Conservation (phyloP, 495 filamentous ascomycete genomes). For the Cercophora samala region DNA sequence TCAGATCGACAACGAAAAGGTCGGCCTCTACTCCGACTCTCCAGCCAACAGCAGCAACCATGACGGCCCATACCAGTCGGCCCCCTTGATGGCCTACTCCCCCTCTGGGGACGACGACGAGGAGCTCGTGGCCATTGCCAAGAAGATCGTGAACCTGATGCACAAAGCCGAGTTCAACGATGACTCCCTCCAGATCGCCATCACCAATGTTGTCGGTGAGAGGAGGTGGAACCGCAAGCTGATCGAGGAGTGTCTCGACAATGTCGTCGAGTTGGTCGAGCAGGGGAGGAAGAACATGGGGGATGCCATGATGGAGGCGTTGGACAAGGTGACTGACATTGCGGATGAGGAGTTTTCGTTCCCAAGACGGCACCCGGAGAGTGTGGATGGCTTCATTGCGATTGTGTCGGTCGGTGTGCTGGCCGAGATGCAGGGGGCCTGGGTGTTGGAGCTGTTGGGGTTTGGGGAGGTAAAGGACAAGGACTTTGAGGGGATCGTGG, state of each 20-base stretch:
- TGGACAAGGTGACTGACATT: conserved; percentile 22
- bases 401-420: conserved; percentile 24
- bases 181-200: conserved; percentile 17
- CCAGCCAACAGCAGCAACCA: background rate
- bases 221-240: conserved; percentile 21
- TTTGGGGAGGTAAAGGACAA: conserved; percentile 20
- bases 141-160: conserved; percentile 17
- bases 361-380: conserved; percentile 19
- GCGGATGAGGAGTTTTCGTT: conserved; percentile 25
- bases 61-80: background rate
- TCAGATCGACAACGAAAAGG: background rate
- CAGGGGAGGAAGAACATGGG: conserved; percentile 19
- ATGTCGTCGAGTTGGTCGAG: conserved; percentile 24
- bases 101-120: background rate
- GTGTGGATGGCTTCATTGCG: conserved; percentile 26
- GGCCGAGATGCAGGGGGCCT: conserved; percentile 23
- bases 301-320: conserved; percentile 22
- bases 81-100: background rate
- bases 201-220: conserved; percentile 11
- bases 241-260: conserved; percentile 24
- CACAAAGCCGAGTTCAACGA: conserved; percentile 20
- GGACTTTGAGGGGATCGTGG: background rate
- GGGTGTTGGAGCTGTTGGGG: conserved; percentile 27
- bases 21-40: background rate
- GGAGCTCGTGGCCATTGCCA: conserved; percentile 12